Evolutionary conservation across 2,329 filamentous ascomycete species (phyloP).

Genomic region (Penicillium janthinellum): DNA sequence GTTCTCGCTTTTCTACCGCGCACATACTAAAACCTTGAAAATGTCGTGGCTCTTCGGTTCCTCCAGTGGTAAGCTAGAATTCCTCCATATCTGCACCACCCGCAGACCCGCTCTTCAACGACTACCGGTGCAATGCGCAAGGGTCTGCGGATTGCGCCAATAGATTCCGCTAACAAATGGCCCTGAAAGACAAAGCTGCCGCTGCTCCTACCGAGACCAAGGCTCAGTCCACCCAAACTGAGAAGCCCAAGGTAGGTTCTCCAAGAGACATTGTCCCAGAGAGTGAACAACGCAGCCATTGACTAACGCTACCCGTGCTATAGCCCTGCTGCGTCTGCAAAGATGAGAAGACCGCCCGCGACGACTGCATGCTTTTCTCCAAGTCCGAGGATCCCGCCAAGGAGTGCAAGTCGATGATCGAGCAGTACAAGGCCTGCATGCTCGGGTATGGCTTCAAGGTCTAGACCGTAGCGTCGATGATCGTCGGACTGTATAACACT

Average conservation of each 20-base stretch:
- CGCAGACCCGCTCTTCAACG: constrained; percentile 4
- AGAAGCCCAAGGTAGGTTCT: constrained; percentile 43
- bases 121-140: constrained; percentile 17
- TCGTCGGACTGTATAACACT: constrained; percentile 15
- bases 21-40: constrained; percentile 4
- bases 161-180: constrained; percentile 12
- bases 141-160: neutral
- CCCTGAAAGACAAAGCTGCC: constrained; percentile 23
- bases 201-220: constrained; percentile 23
- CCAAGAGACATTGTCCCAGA: constrained; percentile 1
- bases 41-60: constrained; percentile 44
- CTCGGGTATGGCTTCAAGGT: constrained; percentile 83
- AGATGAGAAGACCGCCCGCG: constrained; percentile 85
- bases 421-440: constrained; percentile 91
- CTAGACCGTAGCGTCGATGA: constrained; percentile 23
- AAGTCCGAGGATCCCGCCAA: constrained; percentile 73
- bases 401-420: constrained; percentile 80
- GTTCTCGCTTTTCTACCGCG: neutral
- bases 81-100: neutral
- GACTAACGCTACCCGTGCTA: constrained; percentile 5
- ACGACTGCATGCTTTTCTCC: constrained; percentile 99
- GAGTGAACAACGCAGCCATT: neutral
- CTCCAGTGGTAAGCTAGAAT: constrained; percentile 33
- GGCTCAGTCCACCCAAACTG: constrained; percentile 28
- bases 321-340: constrained; percentile 98